These are phyloP conservation scores for Marasmius oreades DNA, from an alignment of 1,284 basidiomycete genomes.

Conservation along the genomic window DNA sequence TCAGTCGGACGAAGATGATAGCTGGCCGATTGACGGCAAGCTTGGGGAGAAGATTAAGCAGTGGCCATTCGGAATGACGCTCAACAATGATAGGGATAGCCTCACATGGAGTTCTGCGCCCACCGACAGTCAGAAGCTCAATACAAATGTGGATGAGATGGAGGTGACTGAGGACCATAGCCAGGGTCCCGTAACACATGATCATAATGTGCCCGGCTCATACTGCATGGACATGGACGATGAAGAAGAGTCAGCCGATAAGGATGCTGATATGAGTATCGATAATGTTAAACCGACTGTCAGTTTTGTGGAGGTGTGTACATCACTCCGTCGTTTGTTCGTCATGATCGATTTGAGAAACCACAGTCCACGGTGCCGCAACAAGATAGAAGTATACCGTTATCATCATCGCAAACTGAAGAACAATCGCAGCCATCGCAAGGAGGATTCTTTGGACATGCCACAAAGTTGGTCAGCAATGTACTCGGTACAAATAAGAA, in stretches of 20 bases:
- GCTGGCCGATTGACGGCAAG: constrained; percentile 66
- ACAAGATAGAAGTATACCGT: constrained; percentile 10
- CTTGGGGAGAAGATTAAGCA: constrained; percentile 40
- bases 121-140: constrained; percentile 41
- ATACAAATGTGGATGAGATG: constrained; percentile 5
- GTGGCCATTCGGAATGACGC: constrained; percentile 48
- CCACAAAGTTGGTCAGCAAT: constrained; percentile 60
- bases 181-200: neutral
- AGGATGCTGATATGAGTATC: constrained; percentile 35
- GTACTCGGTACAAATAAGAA: constrained; percentile 67
- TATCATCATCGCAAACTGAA: too few relatives aligned
- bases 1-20: constrained; percentile 58
- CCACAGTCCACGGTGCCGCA: constrained; percentile 17
- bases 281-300: constrained; percentile 36
- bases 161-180: neutral
- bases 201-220: constrained; percentile 13
- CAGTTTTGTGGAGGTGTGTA: constrained; percentile 41
- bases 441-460: constrained; percentile 66
- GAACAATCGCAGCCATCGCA: constrained; percentile 45
- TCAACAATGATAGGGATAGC: constrained; percentile 52
- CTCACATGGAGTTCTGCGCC: constrained; percentile 66
- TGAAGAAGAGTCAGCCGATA: constrained; percentile 29
- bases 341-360: neutral
- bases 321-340: neutral
- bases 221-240: constrained; percentile 28